These are phyloP conservation scores for Tillandsia fasciculata DNA, from an alignment of 176 grass and related monocot species.

Conservation along the genomic window DNA sequence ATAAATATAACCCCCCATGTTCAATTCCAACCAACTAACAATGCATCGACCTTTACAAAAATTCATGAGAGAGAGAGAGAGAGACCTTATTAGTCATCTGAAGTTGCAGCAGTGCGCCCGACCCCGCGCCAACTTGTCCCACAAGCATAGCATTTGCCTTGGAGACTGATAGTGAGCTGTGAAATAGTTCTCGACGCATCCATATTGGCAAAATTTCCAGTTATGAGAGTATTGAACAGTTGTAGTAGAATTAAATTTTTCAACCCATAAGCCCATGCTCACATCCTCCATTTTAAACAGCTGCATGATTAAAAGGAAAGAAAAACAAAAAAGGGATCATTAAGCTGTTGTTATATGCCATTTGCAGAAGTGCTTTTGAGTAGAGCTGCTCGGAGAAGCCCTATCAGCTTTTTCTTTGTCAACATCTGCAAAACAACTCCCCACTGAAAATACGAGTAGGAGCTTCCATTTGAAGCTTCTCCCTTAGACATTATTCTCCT, in stretches of 20 bases:
- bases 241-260: constrained; percentile 66
- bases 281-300: constrained; percentile 99
- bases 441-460: too few species aligned
- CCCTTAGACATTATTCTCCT: background rate
- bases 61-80: background rate
- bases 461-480: background rate
- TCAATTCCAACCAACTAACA: background rate
- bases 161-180: constrained; percentile 96
- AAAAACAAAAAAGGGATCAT: background rate
- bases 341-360: too few species aligned
- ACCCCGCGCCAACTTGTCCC: constrained; percentile 67
- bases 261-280: constrained; percentile 92
- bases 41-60: background rate
- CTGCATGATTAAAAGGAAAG: constrained; percentile 28
- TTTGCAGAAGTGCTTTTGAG: too few species aligned
- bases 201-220: constrained; percentile 94
- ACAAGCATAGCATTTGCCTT: constrained; percentile 79
- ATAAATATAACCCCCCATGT: background rate
- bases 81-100: constrained; percentile 34
- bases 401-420: too few species aligned
- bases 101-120: constrained; percentile 74
- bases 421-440: too few species aligned
- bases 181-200: constrained; percentile 78
- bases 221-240: constrained; percentile 79
- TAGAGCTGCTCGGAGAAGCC: too few species aligned